These are phyloP conservation scores for Saccharomycopsis babjevae DNA, from an alignment of 805 yeast genomes.

Conservation along the genomic window DNA sequence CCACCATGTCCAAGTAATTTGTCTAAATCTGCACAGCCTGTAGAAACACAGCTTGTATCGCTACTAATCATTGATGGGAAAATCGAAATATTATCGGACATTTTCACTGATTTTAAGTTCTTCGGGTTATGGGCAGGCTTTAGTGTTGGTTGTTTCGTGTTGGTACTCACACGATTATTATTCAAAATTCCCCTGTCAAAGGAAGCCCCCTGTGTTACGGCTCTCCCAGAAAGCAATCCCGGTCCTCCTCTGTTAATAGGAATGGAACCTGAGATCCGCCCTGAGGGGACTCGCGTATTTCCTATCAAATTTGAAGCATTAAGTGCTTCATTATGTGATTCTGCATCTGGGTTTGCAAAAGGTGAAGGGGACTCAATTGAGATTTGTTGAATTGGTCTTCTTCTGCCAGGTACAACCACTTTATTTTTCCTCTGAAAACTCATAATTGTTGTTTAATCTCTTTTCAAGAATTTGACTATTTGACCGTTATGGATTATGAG, in stretches of 20 bases:
- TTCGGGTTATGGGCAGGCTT: neutral
- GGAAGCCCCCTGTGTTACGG: neutral
- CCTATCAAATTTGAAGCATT: neutral
- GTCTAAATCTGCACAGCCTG: slow-evolving; percentile 74
- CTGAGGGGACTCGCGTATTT: neutral
- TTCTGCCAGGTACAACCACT: neutral
- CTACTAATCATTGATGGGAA: slow-evolving; percentile 73
- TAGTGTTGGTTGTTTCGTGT: neutral
- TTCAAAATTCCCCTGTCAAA: neutral
- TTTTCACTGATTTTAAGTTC: neutral
- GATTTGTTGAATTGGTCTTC: neutral
- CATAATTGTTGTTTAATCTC: neutral
- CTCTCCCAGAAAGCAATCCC: neutral
- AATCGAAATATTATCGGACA: slow-evolving; percentile 41
- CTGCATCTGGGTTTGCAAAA: neutral
- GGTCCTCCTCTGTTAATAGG: neutral
- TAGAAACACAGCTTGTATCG: slow-evolving; percentile 56
- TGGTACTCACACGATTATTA: neutral
- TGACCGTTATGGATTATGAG: neutral
- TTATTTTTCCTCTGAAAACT: slow-evolving; percentile 15
- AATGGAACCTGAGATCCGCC: neutral
- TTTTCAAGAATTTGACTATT: neutral
- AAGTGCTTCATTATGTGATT: neutral
- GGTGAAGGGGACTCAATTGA: neutral
- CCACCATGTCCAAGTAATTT: slow-evolving; percentile 72